Percentiles rank a stretch among this genome's conserved stretches.
Conservation (phyloP, 169 alveolate genomes). For the Plasmodium malariae region DNA sequence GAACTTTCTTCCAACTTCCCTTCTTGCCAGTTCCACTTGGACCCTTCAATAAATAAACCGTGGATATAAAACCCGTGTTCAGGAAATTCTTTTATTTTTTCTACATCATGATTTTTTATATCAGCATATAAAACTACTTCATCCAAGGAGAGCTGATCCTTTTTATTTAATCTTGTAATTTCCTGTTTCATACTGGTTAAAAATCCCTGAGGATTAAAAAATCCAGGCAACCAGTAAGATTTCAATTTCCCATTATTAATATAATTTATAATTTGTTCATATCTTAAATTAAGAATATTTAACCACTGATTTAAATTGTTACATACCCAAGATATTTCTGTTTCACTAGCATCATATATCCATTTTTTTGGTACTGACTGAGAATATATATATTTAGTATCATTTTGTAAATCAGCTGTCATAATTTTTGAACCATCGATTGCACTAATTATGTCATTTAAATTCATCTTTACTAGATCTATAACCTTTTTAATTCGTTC, state of each 20-base stretch:
- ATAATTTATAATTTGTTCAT: constrained; percentile 94
- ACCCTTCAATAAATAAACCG: constrained; percentile 97
- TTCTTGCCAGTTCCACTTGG: constrained; percentile 94
- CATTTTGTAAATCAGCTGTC: constrained; percentile 94
- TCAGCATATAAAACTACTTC: constrained; percentile 94
- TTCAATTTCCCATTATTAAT: constrained; percentile 93
- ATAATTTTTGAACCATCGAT: constrained; percentile 95
- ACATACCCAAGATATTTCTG: constrained; percentile 97
- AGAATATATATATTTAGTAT: constrained; percentile 90
- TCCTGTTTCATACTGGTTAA: constrained; percentile 97
- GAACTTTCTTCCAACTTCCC: constrained; percentile 93
- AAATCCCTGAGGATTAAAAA: constrained; percentile 97
- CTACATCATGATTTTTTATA: constrained; percentile 85
- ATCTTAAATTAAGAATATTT: constrained; percentile 94
- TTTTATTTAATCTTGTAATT: constrained; percentile 92
- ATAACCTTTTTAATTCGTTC: constrained; percentile 95
- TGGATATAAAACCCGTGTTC: constrained; percentile 93
- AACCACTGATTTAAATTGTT: constrained; percentile 96
- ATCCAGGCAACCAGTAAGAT: constrained; percentile 95
- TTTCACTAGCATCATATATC: constrained; percentile 97
- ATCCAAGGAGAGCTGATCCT: constrained; percentile 95
- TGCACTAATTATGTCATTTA: constrained; percentile 93
- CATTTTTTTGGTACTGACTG: constrained; percentile 94
- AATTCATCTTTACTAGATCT: constrained; percentile 92
- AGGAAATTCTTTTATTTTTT: constrained; percentile 87